These are phyloP conservation scores for Phytophthora citrophthora DNA, from an alignment of 352 stramenopile genomes.

Conservation along the genomic window DNA sequence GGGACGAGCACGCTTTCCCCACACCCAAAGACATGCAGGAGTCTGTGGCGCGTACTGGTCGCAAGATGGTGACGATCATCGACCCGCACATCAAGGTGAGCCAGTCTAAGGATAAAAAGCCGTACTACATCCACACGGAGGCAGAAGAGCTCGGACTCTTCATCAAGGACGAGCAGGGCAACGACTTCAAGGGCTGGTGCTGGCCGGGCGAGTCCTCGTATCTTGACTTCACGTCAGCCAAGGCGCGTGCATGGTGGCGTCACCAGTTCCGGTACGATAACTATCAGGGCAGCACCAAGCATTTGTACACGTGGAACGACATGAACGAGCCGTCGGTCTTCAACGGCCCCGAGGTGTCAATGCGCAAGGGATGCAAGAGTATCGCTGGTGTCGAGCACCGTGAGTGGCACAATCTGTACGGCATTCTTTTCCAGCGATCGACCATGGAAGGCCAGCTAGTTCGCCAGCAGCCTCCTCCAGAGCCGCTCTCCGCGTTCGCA, in stretches of 20 bases:
- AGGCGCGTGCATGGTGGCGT: slow-evolving; percentile 97
- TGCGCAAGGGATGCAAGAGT: slow-evolving; percentile 95
- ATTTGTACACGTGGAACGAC: slow-evolving; percentile 99
- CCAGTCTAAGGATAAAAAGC: slow-evolving; percentile 74
- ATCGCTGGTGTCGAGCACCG: slow-evolving; percentile 96
- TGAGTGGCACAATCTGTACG: slow-evolving; percentile 99
- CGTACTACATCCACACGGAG: slow-evolving; percentile 93
- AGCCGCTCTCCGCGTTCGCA: slow-evolving; percentile 48
- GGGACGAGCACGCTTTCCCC: slow-evolving; percentile 97
- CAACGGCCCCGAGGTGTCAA: slow-evolving; percentile 99
- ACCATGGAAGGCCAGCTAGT: slow-evolving; percentile 93
- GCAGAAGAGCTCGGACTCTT: slow-evolving; percentile 92
- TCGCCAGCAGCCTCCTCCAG: slow-evolving; percentile 61
- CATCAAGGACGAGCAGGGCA: slow-evolving; percentile 96
- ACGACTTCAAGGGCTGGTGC: slow-evolving; percentile 99
- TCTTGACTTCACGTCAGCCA: slow-evolving; percentile 96
- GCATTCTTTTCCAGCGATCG: slow-evolving; percentile 97
- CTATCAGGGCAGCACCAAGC: slow-evolving; percentile 92
- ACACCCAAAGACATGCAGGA: slow-evolving; percentile 96
- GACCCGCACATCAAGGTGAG: slow-evolving; percentile 99
- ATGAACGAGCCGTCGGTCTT: slow-evolving; percentile 99
- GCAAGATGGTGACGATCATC: slow-evolving; percentile 99
- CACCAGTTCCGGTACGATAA: slow-evolving; percentile 95
- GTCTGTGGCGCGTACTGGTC: slow-evolving; percentile 87
- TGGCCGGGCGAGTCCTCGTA: slow-evolving; percentile 99